Evolutionary conservation across 2,329 filamentous ascomycete species (phyloP).

Genomic region (Catunica adiposa): DNA sequence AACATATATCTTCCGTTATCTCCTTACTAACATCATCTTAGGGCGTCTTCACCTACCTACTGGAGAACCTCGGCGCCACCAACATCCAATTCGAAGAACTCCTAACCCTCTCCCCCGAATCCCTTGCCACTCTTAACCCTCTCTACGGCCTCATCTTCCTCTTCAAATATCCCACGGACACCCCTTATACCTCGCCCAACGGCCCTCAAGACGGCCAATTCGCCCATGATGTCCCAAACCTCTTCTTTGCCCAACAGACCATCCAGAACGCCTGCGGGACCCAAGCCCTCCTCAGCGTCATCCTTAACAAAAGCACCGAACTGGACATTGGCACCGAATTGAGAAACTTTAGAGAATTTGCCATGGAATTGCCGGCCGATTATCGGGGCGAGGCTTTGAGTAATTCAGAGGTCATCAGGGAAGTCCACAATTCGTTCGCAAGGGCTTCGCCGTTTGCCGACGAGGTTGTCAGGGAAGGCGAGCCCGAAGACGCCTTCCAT

Average conservation of each 20-base stretch:
- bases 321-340: slow-evolving; percentile 59
- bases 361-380: slow-evolving; percentile 64
- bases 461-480: slow-evolving; percentile 60
- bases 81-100: slow-evolving; percentile 96
- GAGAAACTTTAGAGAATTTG: slow-evolving; percentile 72
- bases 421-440: slow-evolving; percentile 82
- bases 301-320: slow-evolving; percentile 62
- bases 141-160: slow-evolving; percentile 96
- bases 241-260: slow-evolving; percentile 93
- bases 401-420: slow-evolving; percentile 52
- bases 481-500: slow-evolving; percentile 83
- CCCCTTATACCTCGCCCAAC: slow-evolving; percentile 39
- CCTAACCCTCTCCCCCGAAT: slow-evolving; percentile 66
- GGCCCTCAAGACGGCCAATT: slow-evolving; percentile 67
- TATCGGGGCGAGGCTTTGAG: slow-evolving; percentile 44
- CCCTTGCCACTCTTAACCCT: slow-evolving; percentile 53
- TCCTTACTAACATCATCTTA: slow-evolving; percentile 18
- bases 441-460: slow-evolving; percentile 79
- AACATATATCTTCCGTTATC: slow-evolving; percentile 6
- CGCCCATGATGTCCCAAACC: slow-evolving; percentile 56
- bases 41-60: slow-evolving; percentile 95
- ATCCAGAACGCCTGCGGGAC: slow-evolving; percentile 98
- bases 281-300: slow-evolving; percentile 78
- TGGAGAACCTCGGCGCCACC: slow-evolving; percentile 79
- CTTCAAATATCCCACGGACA: slow-evolving; percentile 82